Conservation (phyloP, 306 rosid species). For the Cucurbita moschata region DNA sequence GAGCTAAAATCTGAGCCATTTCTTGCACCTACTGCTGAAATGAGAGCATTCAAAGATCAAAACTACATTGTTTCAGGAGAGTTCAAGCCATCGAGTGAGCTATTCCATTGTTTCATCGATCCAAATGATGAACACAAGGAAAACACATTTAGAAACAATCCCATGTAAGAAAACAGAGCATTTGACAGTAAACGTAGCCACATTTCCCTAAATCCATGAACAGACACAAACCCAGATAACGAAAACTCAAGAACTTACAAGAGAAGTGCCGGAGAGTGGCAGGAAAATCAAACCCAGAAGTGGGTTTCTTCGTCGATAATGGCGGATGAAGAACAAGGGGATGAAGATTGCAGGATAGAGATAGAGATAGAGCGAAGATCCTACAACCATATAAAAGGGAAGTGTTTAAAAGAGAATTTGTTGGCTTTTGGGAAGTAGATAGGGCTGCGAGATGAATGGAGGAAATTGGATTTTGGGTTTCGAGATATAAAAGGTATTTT, state of each 20-base stretch:
- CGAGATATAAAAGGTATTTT: conserved; percentile 16
- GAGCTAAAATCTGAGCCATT: conserved; percentile 99
- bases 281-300: conserved; percentile 14
- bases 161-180: not conserved
- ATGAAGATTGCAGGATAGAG: not conserved
- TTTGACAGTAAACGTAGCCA: not conserved
- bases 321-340: conserved; percentile 8
- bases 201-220: not conserved
- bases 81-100: not conserved
- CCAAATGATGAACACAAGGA: not conserved
- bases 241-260: conserved; percentile 20
- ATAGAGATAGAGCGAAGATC: not conserved
- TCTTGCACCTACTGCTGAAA: conserved; percentile 23
- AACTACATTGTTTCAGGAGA: not conserved
- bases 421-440: conserved; percentile 66
- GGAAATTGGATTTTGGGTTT: conserved; percentile 25
- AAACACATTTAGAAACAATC: not conserved
- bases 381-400: not conserved
- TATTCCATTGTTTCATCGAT: not conserved
- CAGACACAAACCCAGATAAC: not conserved
- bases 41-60: not conserved
- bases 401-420: not conserved
- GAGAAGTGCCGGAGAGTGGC: conserved; percentile 20
- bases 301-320: conserved; percentile 13
- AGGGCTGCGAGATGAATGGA: conserved; percentile 61